phyloP scores from a whole-genome alignment of 257 asterid genomes.

The Nicotiana knightiana region DNA sequence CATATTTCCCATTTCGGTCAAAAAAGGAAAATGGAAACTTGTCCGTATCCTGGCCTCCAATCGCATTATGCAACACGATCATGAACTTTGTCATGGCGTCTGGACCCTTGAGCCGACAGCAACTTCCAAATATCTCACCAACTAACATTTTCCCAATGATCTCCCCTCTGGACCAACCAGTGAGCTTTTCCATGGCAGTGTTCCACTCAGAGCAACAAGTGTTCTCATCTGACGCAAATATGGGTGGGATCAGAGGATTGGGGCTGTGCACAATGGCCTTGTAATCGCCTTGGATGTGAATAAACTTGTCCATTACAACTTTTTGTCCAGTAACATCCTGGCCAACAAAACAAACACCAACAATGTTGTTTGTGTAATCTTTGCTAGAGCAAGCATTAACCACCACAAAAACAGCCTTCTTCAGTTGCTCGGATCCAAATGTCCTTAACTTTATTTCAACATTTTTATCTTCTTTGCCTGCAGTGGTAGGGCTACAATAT shows the following conservation, averaged over 20 bases:
- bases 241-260: constrained; percentile 78
- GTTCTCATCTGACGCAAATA: constrained; percentile 81
- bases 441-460: constrained; percentile 68
- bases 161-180: constrained; percentile 81
- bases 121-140: constrained; percentile 75
- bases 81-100: constrained; percentile 68
- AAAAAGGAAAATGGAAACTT: constrained; percentile 57
- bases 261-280: constrained; percentile 84
- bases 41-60: constrained; percentile 66
- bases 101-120: constrained; percentile 59
- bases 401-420: constrained; percentile 57
- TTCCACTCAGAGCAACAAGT: constrained; percentile 93
- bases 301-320: constrained; percentile 79
- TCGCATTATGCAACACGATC: constrained; percentile 73
- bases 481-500: constrained; percentile 8
- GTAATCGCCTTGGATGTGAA: constrained; percentile 82
- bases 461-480: constrained; percentile 82
- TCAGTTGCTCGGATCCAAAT: constrained; percentile 44
- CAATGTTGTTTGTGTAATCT: constrained; percentile 61
- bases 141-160: constrained; percentile 66
- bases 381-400: constrained; percentile 95
- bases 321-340: constrained; percentile 85
- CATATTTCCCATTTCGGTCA: constrained; percentile 52
- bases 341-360: constrained; percentile 89
- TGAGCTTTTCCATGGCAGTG: constrained; percentile 80